Percentiles rank a stretch among this genome's conserved stretches.
phyloP scores from a whole-genome alignment of 2,329 filamentous ascomycete species.

The Apiospora sp. region DNA sequence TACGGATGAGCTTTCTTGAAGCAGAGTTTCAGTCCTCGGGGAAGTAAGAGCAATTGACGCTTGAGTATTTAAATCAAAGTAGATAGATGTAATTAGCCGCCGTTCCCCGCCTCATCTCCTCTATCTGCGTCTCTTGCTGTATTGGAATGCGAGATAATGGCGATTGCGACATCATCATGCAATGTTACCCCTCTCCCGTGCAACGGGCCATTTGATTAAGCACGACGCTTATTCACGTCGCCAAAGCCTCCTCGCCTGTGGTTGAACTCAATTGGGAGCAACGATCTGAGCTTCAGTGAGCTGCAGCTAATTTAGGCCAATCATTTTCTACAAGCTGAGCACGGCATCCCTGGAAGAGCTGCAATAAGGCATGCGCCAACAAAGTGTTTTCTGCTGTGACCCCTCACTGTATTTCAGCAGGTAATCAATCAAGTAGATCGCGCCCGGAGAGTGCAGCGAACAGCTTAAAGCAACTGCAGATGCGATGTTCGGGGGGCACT shows the following conservation, averaged over 20 bases:
- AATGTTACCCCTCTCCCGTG: background rate
- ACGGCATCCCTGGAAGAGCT: background rate
- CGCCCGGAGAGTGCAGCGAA: background rate
- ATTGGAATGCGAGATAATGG: background rate
- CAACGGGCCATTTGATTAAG: background rate
- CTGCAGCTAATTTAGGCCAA: background rate
- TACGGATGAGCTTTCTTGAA: no score
- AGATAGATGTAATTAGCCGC: background rate
- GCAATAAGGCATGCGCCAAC: background rate
- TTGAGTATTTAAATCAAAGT: background rate
- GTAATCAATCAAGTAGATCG: background rate
- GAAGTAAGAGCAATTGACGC: background rate
- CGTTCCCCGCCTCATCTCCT: background rate
- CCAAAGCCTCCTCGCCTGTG: background rate
- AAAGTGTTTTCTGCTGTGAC: background rate
- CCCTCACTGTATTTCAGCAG: background rate
- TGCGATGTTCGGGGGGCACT: background rate
- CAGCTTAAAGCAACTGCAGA: background rate
- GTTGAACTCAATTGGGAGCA: background rate
- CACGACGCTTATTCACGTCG: background rate
- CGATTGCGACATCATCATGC: constrained; percentile 13
- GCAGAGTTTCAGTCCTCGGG: background rate
- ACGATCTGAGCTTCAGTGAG: background rate
- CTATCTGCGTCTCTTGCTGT: background rate
- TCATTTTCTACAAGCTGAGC: background rate